These are phyloP conservation scores for Geotrichum restrictum DNA, from an alignment of 1,139 yeast genomes.

Conservation along the genomic window DNA sequence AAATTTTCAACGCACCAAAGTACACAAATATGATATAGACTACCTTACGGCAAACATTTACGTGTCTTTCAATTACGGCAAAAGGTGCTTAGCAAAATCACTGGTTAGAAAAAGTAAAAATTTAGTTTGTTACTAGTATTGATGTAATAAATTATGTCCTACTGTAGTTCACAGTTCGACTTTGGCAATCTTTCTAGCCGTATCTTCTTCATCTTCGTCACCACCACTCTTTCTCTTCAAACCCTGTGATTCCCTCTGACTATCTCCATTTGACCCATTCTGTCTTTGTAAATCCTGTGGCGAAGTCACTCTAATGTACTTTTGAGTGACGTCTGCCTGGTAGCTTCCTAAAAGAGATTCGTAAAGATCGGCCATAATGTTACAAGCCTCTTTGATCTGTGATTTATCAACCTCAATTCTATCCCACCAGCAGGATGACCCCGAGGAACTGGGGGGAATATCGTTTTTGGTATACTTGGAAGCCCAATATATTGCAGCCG, in stretches of 20 bases:
- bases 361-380: slow-evolving; percentile 36
- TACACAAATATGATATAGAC: too few relatives aligned
- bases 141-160: too few relatives aligned
- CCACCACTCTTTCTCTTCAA: slow-evolving; percentile 1
- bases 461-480: slow-evolving; percentile 26
- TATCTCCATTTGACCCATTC: slow-evolving; percentile 6
- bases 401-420: slow-evolving; percentile 27
- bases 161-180: not conserved
- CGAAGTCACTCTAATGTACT: slow-evolving; percentile 15
- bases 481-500: slow-evolving; percentile 42
- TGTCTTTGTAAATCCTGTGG: slow-evolving; percentile 13
- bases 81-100: too few relatives aligned
- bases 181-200: slow-evolving; percentile 1
- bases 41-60: too few relatives aligned
- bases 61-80: too few relatives aligned
- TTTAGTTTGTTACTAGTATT: too few relatives aligned
- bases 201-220: not conserved
- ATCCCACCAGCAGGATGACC: slow-evolving; percentile 33
- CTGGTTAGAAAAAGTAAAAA: too few relatives aligned
- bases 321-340: slow-evolving; percentile 19
- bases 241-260: not conserved
- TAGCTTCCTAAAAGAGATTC: slow-evolving; percentile 22
- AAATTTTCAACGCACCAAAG: too few relatives aligned
- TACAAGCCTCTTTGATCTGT: slow-evolving; percentile 32
- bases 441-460: slow-evolving; percentile 13